phyloP scores from a whole-genome alignment of 306 rosid species.

The Pyrus bretschneideri region DNA sequence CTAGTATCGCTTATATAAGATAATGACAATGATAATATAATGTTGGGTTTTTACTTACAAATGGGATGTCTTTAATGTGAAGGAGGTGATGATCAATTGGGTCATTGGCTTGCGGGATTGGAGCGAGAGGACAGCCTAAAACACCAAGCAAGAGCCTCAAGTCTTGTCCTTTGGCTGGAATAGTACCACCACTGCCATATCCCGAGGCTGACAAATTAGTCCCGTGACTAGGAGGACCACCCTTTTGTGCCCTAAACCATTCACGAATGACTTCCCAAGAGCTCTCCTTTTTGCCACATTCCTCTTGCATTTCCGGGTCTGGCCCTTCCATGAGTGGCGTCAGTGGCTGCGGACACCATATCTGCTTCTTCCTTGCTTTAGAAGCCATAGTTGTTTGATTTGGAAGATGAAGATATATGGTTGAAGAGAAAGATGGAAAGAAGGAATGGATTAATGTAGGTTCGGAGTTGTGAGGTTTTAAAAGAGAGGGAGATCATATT shows the following conservation, averaged over 20 bases:
- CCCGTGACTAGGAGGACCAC: background rate
- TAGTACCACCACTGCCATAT: constrained; percentile 18
- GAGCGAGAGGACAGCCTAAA: constrained; percentile 90
- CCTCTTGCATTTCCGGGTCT: constrained; percentile 80
- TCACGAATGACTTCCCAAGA: constrained; percentile 88
- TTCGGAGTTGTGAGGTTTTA: background rate
- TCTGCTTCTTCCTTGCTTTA: constrained; percentile 59
- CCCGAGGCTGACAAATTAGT: background rate
- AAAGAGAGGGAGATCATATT: background rate
- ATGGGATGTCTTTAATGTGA: constrained; percentile 62
- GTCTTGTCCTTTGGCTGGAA: constrained; percentile 67
- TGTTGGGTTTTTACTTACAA: constrained; percentile 35
- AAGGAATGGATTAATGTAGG: background rate
- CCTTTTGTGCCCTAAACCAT: constrained; percentile 71
- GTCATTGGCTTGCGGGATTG: constrained; percentile 54
- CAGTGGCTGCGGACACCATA: constrained; percentile 83
- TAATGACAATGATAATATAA: background rate
- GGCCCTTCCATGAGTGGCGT: constrained; percentile 96
- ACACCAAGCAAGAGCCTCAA: constrained; percentile 87
- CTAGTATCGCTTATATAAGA: background rate
- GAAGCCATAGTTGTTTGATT: constrained; percentile 42
- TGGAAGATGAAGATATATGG: background rate
- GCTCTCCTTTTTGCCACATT: constrained; percentile 73
- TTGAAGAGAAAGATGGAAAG: background rate
- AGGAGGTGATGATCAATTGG: constrained; percentile 24